phyloP scores from a whole-genome alignment of 257 asterid genomes.

The Knoxia roxburghii region DNA sequence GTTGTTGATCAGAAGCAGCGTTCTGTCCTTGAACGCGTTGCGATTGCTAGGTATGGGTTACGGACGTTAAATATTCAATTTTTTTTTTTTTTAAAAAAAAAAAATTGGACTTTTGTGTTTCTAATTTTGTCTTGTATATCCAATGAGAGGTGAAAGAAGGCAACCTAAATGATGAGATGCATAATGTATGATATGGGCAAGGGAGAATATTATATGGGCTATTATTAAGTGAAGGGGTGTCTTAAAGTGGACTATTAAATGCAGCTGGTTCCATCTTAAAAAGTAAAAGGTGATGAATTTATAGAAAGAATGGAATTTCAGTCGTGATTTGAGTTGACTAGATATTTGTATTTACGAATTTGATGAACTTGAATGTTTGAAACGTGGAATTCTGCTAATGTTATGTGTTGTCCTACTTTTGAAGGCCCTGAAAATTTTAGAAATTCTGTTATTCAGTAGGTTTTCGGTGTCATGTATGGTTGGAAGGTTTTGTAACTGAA shows the following conservation, averaged over 20 bases:
- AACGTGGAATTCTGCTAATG: background rate
- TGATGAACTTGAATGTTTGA: background rate
- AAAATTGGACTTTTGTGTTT: too few species aligned
- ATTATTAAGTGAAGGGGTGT: too few species aligned
- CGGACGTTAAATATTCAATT: conserved; percentile 1
- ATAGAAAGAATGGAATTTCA: background rate
- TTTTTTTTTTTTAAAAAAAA: too few species aligned
- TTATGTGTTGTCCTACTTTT: background rate
- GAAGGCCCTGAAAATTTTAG: background rate
- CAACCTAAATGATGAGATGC: background rate
- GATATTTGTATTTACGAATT: background rate
- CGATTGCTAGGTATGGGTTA: conserved; percentile 66
- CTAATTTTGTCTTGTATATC: background rate
- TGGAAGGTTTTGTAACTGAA: too few species aligned
- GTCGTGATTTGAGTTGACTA: background rate
- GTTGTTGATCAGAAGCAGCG: conserved; percentile 43
- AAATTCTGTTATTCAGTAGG: background rate
- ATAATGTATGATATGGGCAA: background rate
- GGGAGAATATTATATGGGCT: background rate
- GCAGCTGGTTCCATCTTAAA: background rate
- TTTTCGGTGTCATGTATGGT: background rate
- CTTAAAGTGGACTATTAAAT: too few species aligned
- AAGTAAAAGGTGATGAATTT: too few species aligned
- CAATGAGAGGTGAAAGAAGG: background rate
- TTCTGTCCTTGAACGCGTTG: conserved; percentile 60